Evolutionary conservation across 2,329 filamentous ascomycete species (phyloP).

Genomic region (Colletotrichum phormii): DNA sequence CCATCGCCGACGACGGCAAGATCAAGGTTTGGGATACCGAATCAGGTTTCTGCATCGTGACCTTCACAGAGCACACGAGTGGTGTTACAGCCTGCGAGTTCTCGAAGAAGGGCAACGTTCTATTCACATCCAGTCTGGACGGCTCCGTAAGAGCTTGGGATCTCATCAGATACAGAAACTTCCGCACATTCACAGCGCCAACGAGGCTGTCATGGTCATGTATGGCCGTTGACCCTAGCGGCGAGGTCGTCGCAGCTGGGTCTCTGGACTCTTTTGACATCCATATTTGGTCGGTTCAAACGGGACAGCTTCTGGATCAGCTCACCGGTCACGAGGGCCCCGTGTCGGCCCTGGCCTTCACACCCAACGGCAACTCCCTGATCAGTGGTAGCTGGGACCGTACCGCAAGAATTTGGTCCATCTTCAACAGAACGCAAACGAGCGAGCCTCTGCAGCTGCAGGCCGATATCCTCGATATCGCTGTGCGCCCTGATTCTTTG

Average conservation of each 20-base stretch:
- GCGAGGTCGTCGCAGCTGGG: conserved; percentile 94
- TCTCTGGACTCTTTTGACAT: conserved; percentile 97
- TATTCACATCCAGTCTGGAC: conserved; percentile 95
- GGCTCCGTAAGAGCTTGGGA: conserved; percentile 97
- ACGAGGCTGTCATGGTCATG: conserved; percentile 92
- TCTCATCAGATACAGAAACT: conserved; percentile 94
- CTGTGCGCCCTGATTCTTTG: conserved; percentile 88
- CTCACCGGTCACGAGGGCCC: conserved; percentile 94
- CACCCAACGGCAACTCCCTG: conserved; percentile 84
- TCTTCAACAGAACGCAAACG: conserved; percentile 93
- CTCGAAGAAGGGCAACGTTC: conserved; percentile 91
- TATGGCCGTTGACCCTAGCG: conserved; percentile 95
- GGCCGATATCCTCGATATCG: conserved; percentile 88
- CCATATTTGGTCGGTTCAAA: conserved; percentile 98
- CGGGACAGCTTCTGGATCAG: conserved; percentile 91
- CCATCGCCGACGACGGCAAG: conserved; percentile 95
- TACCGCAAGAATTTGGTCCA: conserved; percentile 95
- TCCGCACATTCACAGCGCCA: conserved; percentile 95
- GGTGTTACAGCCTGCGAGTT: conserved; percentile 96
- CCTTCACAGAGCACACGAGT: conserved; percentile 96
- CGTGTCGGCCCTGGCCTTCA: conserved; percentile 88
- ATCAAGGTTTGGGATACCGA: conserved; percentile 98
- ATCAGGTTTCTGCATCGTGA: conserved; percentile 97
- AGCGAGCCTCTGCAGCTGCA: conserved; percentile 94
- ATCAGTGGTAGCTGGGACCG: conserved; percentile 97